Percentiles rank a stretch among this genome's conserved stretches.
Evolutionary conservation across 352 stramenopile genomes (phyloP).

Genomic region (Globisporangium carolinianum): DNA sequence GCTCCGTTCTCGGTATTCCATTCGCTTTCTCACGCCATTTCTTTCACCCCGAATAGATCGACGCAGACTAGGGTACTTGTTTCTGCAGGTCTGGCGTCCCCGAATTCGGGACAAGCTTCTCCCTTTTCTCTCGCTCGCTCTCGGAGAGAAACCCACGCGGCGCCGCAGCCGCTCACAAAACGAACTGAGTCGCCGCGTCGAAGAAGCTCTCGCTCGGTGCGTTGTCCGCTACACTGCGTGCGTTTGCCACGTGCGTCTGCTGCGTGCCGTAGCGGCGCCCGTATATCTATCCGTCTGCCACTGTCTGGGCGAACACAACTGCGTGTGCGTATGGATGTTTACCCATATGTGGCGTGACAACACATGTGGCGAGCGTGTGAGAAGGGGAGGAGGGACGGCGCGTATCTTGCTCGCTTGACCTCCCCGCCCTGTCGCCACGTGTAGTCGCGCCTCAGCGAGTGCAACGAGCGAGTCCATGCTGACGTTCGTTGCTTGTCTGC

Average conservation of each 20-base stretch:
- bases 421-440: background rate
- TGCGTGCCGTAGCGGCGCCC: background rate
- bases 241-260: background rate
- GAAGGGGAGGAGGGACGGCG: background rate
- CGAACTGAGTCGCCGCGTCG: constrained; percentile 9
- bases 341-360: background rate
- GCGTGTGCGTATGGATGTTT: background rate
- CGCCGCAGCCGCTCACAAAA: constrained; percentile 7
- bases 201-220: constrained; percentile 3
- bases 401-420: background rate
- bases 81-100: background rate
- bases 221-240: background rate
- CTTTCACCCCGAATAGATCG: background rate
- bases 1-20: background rate
- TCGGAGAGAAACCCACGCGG: constrained; percentile 2
- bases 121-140: background rate
- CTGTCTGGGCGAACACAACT: too few species aligned
- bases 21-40: background rate
- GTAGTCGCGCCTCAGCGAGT: too few species aligned
- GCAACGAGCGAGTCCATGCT: background rate
- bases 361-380: background rate
- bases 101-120: background rate
- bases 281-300: background rate
- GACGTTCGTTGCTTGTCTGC: background rate
- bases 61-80: background rate